These are phyloP conservation scores for Zasmidium angulare DNA, from an alignment of 2,329 filamentous ascomycete genomes.

Conservation along the genomic window DNA sequence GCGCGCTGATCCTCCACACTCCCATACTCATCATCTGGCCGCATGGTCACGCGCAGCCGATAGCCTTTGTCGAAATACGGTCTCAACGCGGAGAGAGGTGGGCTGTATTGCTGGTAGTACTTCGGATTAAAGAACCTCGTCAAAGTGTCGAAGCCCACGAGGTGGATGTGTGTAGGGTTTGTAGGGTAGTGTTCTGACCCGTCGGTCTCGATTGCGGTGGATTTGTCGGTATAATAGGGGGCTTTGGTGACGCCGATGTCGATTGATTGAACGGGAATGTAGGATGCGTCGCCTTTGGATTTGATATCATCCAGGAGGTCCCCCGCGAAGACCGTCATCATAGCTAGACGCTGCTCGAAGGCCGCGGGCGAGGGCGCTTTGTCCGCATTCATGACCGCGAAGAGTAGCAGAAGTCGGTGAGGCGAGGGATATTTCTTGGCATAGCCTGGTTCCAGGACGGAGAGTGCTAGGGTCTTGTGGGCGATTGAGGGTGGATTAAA, in stretches of 20 bases:
- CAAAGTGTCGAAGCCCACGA: constrained; percentile 75
- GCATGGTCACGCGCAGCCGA: constrained; percentile 62
- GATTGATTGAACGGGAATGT: constrained; percentile 43
- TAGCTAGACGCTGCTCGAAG: constrained; percentile 65
- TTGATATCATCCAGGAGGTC: constrained; percentile 44
- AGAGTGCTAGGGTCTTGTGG: constrained; percentile 56
- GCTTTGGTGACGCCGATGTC: constrained; percentile 71
- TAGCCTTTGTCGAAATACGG: constrained; percentile 63
- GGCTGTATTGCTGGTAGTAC: constrained; percentile 58
- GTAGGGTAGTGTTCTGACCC: constrained; percentile 34
- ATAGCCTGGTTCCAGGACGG: constrained; percentile 47
- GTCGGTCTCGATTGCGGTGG: constrained; percentile 54
- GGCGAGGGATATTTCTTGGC: constrained; percentile 37
- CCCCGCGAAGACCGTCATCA: constrained; percentile 69
- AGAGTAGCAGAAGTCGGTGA: constrained; percentile 56
- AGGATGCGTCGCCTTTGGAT: no score
- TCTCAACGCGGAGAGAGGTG: constrained; percentile 55
- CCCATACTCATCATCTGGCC: constrained; percentile 63
- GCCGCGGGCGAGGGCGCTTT: constrained; percentile 65
- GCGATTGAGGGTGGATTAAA: constrained; percentile 66
- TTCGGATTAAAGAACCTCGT: constrained; percentile 70
- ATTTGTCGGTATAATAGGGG: constrained; percentile 75
- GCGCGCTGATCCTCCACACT: constrained; percentile 52
- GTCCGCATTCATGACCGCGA: constrained; percentile 66
- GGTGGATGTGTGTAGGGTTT: constrained; percentile 59